These are phyloP conservation scores for Chlamydomonas schloesseri DNA, from an alignment of 139 green algal genomes.

Conservation along the genomic window DNA sequence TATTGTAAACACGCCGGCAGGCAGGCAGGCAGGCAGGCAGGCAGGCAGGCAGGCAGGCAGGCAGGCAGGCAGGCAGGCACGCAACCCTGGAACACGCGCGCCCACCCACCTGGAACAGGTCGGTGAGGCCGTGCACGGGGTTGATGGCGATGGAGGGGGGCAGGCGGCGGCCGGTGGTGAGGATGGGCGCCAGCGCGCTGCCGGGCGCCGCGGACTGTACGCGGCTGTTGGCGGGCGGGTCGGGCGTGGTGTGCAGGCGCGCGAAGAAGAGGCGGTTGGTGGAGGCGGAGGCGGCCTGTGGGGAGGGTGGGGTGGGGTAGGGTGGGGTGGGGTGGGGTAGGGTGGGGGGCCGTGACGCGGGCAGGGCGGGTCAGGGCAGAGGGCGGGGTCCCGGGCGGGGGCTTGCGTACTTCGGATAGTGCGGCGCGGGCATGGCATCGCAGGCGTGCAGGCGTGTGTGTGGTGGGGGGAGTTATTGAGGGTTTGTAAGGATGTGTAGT, in stretches of 20 bases:
- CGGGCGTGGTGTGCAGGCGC: conserved; percentile 38
- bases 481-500: too few relatives aligned
- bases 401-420: too few relatives aligned
- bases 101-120: conserved; percentile 28
- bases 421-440: too few relatives aligned
- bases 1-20: too few relatives aligned
- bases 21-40: too few relatives aligned
- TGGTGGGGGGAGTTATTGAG: too few relatives aligned
- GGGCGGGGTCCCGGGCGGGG: too few relatives aligned
- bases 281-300: conserved; percentile 3
- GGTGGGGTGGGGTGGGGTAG: background rate
- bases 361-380: too few relatives aligned
- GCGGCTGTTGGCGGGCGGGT: conserved; percentile 34
- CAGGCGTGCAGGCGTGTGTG: too few relatives aligned
- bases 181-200: background rate
- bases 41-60: too few relatives aligned
- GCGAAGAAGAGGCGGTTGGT: conserved; percentile 34
- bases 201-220: background rate
- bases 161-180: conserved; percentile 26
- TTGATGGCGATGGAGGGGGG: conserved; percentile 31
- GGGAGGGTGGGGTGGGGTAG: background rate
- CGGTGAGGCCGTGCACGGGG: conserved; percentile 26
- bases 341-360: background rate
- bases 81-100: too few relatives aligned
- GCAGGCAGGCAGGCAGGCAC: too few relatives aligned